A percentile compares a stretch with the other conserved stretches of the same genome.
Evolutionary conservation across 108 stramenopile species (phyloP).

Genomic region (Pseudonitzschia delicatissima): DNA sequence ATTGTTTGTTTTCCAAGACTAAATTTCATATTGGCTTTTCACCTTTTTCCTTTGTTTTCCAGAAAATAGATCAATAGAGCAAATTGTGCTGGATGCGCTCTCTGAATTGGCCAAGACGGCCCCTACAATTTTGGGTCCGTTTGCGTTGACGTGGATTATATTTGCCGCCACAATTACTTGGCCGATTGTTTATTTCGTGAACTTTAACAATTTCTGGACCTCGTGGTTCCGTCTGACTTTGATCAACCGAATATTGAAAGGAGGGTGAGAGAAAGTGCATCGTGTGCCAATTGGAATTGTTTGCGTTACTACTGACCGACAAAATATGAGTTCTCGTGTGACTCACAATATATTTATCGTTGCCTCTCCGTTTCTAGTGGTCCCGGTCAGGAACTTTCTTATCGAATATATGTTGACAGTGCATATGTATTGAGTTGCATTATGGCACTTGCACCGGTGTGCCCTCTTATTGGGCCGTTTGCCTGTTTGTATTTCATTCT

Average conservation of each 20-base stretch:
- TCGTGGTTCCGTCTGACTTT: constrained; percentile 10
- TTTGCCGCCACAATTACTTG: background rate
- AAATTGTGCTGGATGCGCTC: background rate
- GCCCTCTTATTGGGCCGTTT: constrained; percentile 67
- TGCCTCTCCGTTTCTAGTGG: constrained; percentile 18
- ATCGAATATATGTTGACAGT: constrained; percentile 79
- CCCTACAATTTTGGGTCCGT: background rate
- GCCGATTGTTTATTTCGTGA: background rate
- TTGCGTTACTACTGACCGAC: too few species aligned
- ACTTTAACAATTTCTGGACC: background rate
- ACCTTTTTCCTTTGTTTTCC: too few species aligned
- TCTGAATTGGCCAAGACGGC: background rate
- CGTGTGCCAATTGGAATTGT: too few species aligned
- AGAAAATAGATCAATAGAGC: background rate
- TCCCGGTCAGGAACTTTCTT: constrained; percentile 77
- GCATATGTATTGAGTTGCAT: constrained; percentile 73
- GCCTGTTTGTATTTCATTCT: constrained; percentile 61
- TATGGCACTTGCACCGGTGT: constrained; percentile 63
- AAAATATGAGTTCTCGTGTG: too few species aligned
- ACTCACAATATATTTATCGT: background rate
- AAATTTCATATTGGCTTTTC: too few species aligned
- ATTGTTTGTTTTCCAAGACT: too few species aligned
- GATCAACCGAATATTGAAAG: constrained; percentile 34
- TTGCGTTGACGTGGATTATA: background rate
- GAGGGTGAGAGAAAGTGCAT: constrained; percentile 22